Evolutionary conservation across 2,329 filamentous ascomycete species (phyloP), one percentile per base, ranked within the genome.

Genomic region (Trichoderma breve): DNA sequence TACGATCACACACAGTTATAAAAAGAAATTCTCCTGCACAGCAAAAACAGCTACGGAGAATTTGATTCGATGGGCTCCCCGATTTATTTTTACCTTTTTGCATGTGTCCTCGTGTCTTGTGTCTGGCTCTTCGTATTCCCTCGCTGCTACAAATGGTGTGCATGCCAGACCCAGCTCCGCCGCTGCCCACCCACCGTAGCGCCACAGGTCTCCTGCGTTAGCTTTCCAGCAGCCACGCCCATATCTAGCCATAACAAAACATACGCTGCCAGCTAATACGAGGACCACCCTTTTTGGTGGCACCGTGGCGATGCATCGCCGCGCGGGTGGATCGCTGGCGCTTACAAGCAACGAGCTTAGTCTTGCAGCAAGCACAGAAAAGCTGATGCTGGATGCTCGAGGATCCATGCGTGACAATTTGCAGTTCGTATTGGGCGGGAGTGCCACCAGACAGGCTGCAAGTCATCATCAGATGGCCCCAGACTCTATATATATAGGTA

Each of bases 101-200:
- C 60, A n/a, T 43, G 39, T 61, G 66, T 61, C 55, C 66, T 70
- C 66, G 66, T 70, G 57, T 69, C 66, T 69, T 39, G 66, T 69
- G 55, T 70, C 57, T 30, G 64, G 28, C 15, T 1, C 65, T 69
- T 61, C 55, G 55, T 61, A 61, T 69, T 69, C 53, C 51, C 32
- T 57, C 34, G 32, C 32, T 43, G 32, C 32, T 43, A 21, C 55
- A 11, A 11, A 61, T 69, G 67, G 67, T 61, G 67, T 70, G 67
- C 67, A 70, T 69, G 55, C 67, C 67, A 70, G 34, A 55, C 14
- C 36, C 36, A 15, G 24, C 18, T n/a, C 36, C 36, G 30, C 51
- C 21, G 47, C 64, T 36, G 21, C 30, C 64, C 36, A 21, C 26
- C 36, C 18, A 43, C 58, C 21, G 65, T 53, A 51, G 34, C 21